A percentile compares a stretch with the other conserved stretches of the same genome.
Conservation (phyloP, 1,139 yeast species). For the Hansenula sp. region DNA sequence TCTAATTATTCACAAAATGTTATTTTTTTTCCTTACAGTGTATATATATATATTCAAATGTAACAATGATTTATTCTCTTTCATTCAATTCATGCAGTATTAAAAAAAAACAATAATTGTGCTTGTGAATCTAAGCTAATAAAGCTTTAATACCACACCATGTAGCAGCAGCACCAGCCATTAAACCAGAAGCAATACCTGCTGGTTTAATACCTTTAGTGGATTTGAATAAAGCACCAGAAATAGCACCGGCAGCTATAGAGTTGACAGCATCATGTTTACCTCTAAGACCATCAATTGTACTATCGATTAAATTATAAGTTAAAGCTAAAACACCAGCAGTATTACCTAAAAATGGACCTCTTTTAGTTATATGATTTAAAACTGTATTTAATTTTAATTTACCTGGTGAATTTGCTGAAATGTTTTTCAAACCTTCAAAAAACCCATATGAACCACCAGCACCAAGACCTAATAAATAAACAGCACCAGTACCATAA, state of each 20-base stretch:
- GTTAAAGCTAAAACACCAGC: slow-evolving; percentile 92
- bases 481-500: slow-evolving; percentile 96
- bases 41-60: too few relatives aligned
- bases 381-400: slow-evolving; percentile 83
- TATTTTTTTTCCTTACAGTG: too few relatives aligned
- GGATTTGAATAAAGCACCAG: slow-evolving; percentile 89
- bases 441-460: slow-evolving; percentile 89
- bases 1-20: too few relatives aligned
- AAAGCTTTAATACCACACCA: slow-evolving; percentile 80
- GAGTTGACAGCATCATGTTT: slow-evolving; percentile 86
- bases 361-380: slow-evolving; percentile 90
- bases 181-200: slow-evolving; percentile 80
- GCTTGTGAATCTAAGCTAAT: slow-evolving; percentile 7
- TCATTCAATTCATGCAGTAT: neutral
- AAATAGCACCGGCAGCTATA: slow-evolving; percentile 80
- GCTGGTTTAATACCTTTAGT: slow-evolving; percentile 83
- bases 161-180: slow-evolving; percentile 85
- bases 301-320: slow-evolving; percentile 79
- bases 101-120: too few relatives aligned
- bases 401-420: slow-evolving; percentile 65
- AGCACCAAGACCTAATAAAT: slow-evolving; percentile 69
- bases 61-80: neutral
- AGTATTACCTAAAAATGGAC: slow-evolving; percentile 91
- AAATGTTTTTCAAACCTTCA: slow-evolving; percentile 78
- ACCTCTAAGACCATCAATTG: slow-evolving; percentile 77